phyloP scores from a whole-genome alignment of 2,329 filamentous ascomycete species.

The Cladosporium austrohemisphaericum region DNA sequence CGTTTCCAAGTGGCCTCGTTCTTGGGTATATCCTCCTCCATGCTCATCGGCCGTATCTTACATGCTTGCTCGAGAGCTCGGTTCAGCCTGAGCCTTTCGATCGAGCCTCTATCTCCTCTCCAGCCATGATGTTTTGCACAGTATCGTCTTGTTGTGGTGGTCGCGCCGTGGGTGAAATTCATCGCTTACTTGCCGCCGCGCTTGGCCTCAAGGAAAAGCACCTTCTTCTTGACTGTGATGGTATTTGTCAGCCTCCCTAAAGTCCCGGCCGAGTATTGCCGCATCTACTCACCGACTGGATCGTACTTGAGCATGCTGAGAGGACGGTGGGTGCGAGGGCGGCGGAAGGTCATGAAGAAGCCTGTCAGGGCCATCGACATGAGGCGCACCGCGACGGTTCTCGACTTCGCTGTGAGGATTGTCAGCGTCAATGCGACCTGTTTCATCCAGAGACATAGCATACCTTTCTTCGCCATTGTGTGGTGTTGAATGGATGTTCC shows the following conservation, averaged over 20 bases:
- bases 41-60: conserved; percentile 6
- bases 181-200: conserved; percentile 55
- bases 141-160: background rate
- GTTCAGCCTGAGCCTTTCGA: too few relatives aligned
- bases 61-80: background rate
- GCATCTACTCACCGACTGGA: conserved; percentile 71
- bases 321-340: conserved; percentile 74
- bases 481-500: conserved; percentile 2
- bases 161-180: too few relatives aligned
- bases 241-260: background rate
- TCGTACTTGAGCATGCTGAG: conserved; percentile 99
- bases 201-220: conserved; percentile 92
- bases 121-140: background rate
- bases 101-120: background rate
- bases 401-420: conserved; percentile 68
- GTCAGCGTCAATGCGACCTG: conserved; percentile 3
- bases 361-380: conserved; percentile 98
- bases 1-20: too few relatives aligned
- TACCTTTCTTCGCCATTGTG: conserved; percentile 33
- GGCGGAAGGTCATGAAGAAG: conserved; percentile 79
- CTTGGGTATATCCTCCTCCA: background rate
- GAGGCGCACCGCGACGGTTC: conserved; percentile 87
- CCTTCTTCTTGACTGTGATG: conserved; percentile 77
- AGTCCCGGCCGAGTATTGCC: background rate
- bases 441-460: background rate